A percentile compares a stretch with the other conserved stretches of the same genome.
Conservation (phyloP, 129 eudicot species). For the Arctium lappa region DNA sequence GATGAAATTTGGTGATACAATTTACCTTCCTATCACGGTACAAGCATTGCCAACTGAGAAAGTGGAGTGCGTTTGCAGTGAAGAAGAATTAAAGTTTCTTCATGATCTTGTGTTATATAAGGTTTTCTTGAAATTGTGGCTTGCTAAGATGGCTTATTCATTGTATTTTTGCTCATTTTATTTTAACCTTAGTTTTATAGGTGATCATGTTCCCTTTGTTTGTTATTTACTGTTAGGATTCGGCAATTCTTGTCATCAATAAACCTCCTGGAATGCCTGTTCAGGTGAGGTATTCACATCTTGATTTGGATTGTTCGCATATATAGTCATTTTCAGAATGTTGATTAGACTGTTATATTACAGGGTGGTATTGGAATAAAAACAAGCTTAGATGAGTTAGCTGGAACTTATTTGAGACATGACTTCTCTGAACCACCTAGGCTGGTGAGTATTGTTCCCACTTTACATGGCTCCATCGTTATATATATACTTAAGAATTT, state of each 20-base stretch:
- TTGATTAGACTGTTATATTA: slow-evolving; percentile 9
- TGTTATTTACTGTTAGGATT: slow-evolving; percentile 46
- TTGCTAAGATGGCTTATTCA: background rate
- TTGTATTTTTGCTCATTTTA: background rate
- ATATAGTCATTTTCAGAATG: background rate
- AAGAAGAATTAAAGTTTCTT: slow-evolving; percentile 65
- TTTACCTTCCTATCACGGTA: slow-evolving; percentile 74
- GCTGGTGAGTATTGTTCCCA: slow-evolving; percentile 63
- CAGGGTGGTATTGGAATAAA: slow-evolving; percentile 94
- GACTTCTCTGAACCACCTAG: slow-evolving; percentile 77
- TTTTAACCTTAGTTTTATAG: background rate
- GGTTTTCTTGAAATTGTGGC: slow-evolving; percentile 41
- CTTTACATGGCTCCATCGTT: slow-evolving; percentile 3
- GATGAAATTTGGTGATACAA: slow-evolving; percentile 72
- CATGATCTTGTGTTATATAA: slow-evolving; percentile 75
- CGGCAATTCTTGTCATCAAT: slow-evolving; percentile 81
- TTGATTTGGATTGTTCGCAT: background rate
- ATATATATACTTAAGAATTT: background rate
- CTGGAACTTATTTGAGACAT: slow-evolving; percentile 70
- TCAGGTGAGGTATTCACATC: slow-evolving; percentile 52
- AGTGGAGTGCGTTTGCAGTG: slow-evolving; percentile 37
- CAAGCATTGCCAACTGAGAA: slow-evolving; percentile 41
- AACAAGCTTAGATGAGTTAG: slow-evolving; percentile 89
- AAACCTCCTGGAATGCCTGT: slow-evolving; percentile 99
- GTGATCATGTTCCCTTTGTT: background rate